Base-by-base conservation (phyloP, 768 basidiomycete genomes). In the Boletus sp. region DNA sequence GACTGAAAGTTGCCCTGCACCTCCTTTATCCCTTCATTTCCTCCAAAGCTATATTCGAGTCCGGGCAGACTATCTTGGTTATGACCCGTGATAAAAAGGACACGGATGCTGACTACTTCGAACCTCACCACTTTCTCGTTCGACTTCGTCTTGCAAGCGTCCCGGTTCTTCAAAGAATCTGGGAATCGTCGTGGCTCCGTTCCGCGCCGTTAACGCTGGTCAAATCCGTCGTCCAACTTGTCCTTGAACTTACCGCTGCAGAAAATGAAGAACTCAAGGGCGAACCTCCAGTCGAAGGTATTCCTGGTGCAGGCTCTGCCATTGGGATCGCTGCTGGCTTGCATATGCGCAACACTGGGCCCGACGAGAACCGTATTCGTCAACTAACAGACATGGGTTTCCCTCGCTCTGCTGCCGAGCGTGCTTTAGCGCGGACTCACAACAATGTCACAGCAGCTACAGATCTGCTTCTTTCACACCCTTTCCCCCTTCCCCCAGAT, bases 331-430 rank as follows among this genome's bases (percentile, higher is more conserved):
- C 74, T 52, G 64, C 67, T 49, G 76, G 68, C 41, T 67, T 64
- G 57, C 69, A 70, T 57, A 71, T 70, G 56, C 69, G 65, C 37
- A 68, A 71, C 20, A 61, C 78, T 57, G 84, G 79, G 12, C 83
- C 89, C 0, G 90, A 93, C 68, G 92, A 94, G 69, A 80, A 78
- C 46, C 83, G 88, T 36, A 84, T 98, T 52, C 82, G 83, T 50
- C 89, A 93, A 64, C 78, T 98, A 53, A 87, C 84, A 10, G 97
- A 98, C 65, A 98, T 99, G 97, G 97, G 97, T 46, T 99, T 98
- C 77, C 85, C 89, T 36, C 85, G 94, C n/a, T 81, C 84, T 41
- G 91, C 92, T 12, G 92, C 87, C 2, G 90, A 91, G 67, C 82
- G 87, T 51, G 96, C 96, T 5, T 77, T 99, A 39, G 72, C 80